Evolutionary conservation across 1,139 yeast genomes (phyloP).

Genomic region (Hyphopichia wangnamkhiaoensis): DNA sequence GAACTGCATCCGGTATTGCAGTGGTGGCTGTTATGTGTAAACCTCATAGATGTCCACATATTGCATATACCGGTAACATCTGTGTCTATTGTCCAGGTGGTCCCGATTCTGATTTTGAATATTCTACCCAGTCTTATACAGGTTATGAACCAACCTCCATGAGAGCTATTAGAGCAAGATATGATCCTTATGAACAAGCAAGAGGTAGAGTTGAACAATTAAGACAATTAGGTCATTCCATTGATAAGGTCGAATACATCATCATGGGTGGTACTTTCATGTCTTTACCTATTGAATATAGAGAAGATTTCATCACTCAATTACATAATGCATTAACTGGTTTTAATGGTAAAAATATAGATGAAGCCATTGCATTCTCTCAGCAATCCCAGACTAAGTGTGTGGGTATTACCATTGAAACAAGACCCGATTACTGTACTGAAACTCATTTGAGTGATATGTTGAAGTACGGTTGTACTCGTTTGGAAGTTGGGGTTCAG

Average conservation of each 20-base stretch:
- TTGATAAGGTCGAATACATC: conserved; percentile 95
- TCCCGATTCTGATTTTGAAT: conserved; percentile 97
- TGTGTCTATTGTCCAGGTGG: conserved; percentile 99
- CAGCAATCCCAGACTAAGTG: conserved; percentile 96
- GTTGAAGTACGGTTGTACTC: conserved; percentile 94
- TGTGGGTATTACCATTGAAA: conserved; percentile 97
- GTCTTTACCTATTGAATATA: conserved; percentile 86
- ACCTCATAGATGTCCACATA: conserved; percentile 99
- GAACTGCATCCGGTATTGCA: conserved; percentile 98
- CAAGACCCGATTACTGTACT: conserved; percentile 98
- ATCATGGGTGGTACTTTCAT: conserved; percentile 99
- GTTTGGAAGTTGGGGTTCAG: conserved; percentile 96
- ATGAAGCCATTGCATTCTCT: conserved; percentile 86
- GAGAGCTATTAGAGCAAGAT: conserved; percentile 97
- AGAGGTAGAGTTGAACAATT: conserved; percentile 96
- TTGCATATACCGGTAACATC: conserved; percentile 97
- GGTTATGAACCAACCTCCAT: conserved; percentile 99
- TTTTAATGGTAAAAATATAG: conserved; percentile 80
- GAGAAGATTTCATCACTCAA: conserved; percentile 86
- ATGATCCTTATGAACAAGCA: conserved; percentile 98
- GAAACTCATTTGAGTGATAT: conserved; percentile 93
- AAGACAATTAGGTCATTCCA: conserved; percentile 92
- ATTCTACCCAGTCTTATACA: conserved; percentile 95
- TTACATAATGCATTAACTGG: conserved; percentile 96
- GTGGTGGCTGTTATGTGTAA: conserved; percentile 99